phyloP scores from a whole-genome alignment of 139 green algal species.

The Chlorella sp. region DNA sequence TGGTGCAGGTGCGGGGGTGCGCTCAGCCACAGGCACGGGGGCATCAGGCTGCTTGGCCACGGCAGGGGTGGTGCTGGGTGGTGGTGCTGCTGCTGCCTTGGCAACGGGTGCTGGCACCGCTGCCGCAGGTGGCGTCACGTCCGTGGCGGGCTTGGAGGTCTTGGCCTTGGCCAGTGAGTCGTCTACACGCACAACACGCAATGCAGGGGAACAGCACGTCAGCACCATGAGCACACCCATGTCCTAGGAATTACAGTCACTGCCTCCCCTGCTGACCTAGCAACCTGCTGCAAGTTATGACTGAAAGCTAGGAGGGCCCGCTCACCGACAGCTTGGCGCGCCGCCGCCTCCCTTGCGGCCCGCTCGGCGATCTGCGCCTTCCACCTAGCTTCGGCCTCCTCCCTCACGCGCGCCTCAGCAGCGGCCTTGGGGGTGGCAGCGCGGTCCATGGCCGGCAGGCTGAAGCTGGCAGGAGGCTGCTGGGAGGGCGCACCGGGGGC shows the following conservation, averaged over 20 bases:
- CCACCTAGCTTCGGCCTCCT: not conserved
- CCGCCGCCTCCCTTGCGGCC: not conserved
- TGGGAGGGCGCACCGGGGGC: not conserved
- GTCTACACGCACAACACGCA: too few species aligned
- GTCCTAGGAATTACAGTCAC: not conserved
- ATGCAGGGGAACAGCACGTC: too few species aligned
- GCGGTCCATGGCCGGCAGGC: not conserved
- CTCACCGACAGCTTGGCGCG: not conserved
- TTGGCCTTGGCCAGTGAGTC: too few species aligned
- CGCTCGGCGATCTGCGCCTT: not conserved
- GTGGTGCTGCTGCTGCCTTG: not conserved
- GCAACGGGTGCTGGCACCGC: not conserved
- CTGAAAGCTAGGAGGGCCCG: not conserved
- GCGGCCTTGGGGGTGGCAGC: not conserved
- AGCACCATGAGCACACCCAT: too few species aligned
- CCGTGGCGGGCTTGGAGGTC: not conserved
- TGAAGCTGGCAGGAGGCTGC: not conserved
- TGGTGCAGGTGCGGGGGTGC: too few species aligned
- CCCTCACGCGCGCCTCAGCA: not conserved
- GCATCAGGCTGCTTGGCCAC: not conserved
- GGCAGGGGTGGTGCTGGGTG: too few species aligned
- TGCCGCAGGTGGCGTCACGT: not conserved
- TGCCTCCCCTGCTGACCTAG: too few species aligned
- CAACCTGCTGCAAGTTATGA: not conserved
- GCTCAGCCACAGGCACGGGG: not conserved